Percentiles rank a stretch among this genome's conserved stretches.
Evolutionary conservation across 306 rosid species (phyloP).

Genomic region (Parietaria judaica): DNA sequence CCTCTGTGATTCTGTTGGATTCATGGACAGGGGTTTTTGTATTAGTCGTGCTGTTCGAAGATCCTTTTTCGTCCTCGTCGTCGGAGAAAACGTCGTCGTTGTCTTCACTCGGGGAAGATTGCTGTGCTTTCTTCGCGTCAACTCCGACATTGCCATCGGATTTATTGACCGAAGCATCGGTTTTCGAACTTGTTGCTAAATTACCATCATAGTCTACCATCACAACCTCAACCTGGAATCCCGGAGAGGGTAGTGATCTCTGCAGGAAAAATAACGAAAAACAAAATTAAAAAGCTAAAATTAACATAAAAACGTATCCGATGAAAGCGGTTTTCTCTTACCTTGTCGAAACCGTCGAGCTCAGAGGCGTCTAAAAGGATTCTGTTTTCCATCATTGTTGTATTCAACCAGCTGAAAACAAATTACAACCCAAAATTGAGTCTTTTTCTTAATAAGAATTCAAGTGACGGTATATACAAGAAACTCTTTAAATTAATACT

Average conservation of each 20-base stretch:
- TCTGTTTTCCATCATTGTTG: slow-evolving; percentile 70
- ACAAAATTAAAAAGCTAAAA: slow-evolving; percentile 5
- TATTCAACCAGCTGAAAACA: slow-evolving; percentile 75
- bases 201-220: slow-evolving; percentile 66
- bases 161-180: slow-evolving; percentile 36
- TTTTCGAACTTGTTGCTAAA: slow-evolving; percentile 32
- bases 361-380: slow-evolving; percentile 39
- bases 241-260: slow-evolving; percentile 85
- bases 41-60: slow-evolving; percentile 18
- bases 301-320: not conserved
- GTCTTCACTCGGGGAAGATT: slow-evolving; percentile 35
- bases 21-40: slow-evolving; percentile 23
- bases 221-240: slow-evolving; percentile 78
- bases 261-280: slow-evolving; percentile 25
- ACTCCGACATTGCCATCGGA: slow-evolving; percentile 27
- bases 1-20: slow-evolving; percentile 30
- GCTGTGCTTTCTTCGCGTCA: slow-evolving; percentile 26
- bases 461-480: too few species aligned
- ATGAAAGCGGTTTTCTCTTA: slow-evolving; percentile 20
- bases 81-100: slow-evolving; percentile 81
- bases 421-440: slow-evolving; percentile 5
- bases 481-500: too few species aligned
- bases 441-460: too few species aligned
- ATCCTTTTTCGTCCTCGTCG: slow-evolving; percentile 55
- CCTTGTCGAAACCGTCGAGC: slow-evolving; percentile 93